These are phyloP conservation scores for Chondrostereum purpureum DNA, from an alignment of 1,284 basidiomycete species.

Conservation along the genomic window DNA sequence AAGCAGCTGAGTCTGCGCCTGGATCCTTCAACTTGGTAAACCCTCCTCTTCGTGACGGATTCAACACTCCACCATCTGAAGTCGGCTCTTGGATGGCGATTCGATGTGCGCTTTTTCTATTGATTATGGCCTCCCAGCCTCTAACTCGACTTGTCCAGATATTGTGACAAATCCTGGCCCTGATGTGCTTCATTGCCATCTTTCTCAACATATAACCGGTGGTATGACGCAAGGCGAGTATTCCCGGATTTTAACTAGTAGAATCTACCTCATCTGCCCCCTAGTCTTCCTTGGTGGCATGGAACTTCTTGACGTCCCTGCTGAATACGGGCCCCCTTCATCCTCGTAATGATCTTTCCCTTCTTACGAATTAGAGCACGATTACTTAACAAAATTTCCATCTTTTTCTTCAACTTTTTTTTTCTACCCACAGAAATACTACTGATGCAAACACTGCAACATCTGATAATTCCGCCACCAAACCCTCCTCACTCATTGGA, in stretches of 20 bases:
- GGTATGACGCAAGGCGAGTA: background rate
- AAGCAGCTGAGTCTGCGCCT: slow-evolving; percentile 4
- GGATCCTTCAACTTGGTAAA: slow-evolving; percentile 11
- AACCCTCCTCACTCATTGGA: too few relatives aligned
- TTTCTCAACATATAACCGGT: slow-evolving; percentile 3
- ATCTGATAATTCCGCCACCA: too few relatives aligned
- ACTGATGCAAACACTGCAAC: too few relatives aligned
- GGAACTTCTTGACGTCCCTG: background rate
- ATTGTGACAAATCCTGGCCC: slow-evolving; percentile 1
- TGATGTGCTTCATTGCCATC: slow-evolving; percentile 4
- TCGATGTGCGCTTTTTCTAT: slow-evolving; percentile 1
- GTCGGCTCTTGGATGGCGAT: slow-evolving; percentile 1
- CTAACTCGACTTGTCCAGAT: too few relatives aligned
- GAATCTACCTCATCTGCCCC: background rate
- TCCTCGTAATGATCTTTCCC: too few relatives aligned
- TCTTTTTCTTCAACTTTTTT: too few relatives aligned
- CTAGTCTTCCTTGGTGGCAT: background rate
- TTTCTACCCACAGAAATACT: too few relatives aligned
- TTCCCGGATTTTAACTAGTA: background rate
- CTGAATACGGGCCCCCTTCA: background rate
- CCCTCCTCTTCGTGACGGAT: slow-evolving; percentile 8
- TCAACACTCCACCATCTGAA: slow-evolving; percentile 5
- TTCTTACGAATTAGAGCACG: too few relatives aligned
- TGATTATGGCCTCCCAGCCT: too few relatives aligned
- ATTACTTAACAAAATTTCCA: too few relatives aligned